A percentile compares a stretch with the other conserved stretches of the same genome.
Evolutionary conservation across 768 basidiomycete genomes (phyloP).

Genomic region (Cystobasidiopsis lactophilus): DNA sequence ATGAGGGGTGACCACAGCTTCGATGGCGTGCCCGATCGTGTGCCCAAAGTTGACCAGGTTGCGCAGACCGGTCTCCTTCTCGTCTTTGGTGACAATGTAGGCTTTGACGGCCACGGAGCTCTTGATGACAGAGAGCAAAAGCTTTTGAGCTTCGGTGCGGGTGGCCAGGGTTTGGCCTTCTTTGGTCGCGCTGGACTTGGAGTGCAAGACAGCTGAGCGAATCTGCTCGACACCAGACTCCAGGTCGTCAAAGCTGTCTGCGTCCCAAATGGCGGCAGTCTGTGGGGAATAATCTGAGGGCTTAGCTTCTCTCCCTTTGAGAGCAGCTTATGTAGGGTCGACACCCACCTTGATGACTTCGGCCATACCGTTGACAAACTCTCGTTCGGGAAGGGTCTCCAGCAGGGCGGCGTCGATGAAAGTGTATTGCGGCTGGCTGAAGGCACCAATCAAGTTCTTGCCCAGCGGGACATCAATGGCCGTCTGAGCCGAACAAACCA

Average conservation of each 20-base stretch:
- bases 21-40: slow-evolving; percentile 94
- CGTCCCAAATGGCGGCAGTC: slow-evolving; percentile 99
- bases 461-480: slow-evolving; percentile 97
- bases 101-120: slow-evolving; percentile 89
- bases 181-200: slow-evolving; percentile 12
- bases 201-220: slow-evolving; percentile 49
- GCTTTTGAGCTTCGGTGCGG: slow-evolving; percentile 45
- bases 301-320: background rate
- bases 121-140: slow-evolving; percentile 73
- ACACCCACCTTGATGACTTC: slow-evolving; percentile 74
- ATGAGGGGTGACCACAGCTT: slow-evolving; percentile 77
- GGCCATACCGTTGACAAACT: slow-evolving; percentile 98
- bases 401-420: slow-evolving; percentile 95
- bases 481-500: slow-evolving; percentile 29
- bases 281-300: slow-evolving; percentile 21
- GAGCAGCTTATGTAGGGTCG: background rate
- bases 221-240: slow-evolving; percentile 72
- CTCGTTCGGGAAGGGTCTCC: slow-evolving; percentile 69
- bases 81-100: slow-evolving; percentile 89
- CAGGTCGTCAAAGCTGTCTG: slow-evolving; percentile 61
- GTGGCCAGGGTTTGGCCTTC: slow-evolving; percentile 30
- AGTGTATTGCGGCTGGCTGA: slow-evolving; percentile 93
- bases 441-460: slow-evolving; percentile 94
- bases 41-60: slow-evolving; percentile 99
- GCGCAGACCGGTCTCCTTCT: slow-evolving; percentile 84